Evolutionary conservation across 768 basidiomycete genomes (phyloP).

Genomic region (Lentinula detonsa): DNA sequence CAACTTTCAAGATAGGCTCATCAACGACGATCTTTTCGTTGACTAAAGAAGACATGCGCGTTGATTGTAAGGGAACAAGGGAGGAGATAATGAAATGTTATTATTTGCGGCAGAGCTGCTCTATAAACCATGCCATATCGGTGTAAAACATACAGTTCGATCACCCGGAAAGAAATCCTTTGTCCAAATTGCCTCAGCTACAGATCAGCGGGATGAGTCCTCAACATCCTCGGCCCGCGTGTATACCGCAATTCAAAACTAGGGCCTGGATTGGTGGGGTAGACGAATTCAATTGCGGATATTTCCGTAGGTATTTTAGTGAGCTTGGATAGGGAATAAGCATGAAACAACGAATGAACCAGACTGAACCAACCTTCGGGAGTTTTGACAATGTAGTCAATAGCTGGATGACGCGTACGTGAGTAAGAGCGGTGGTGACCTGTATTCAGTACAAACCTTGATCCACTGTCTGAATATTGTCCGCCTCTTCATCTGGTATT

Average conservation of each 20-base stretch:
- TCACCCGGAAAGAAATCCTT: conserved; percentile 2
- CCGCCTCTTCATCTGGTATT: conserved; percentile 96
- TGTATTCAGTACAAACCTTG: conserved; percentile 57
- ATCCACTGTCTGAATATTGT: conserved; percentile 85
- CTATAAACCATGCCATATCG: conserved; percentile 1
- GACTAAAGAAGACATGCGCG: conserved; percentile 1
- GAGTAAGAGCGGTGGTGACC: conserved; percentile 9
- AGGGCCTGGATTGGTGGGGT: conserved; percentile 22
- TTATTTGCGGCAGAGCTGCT: not conserved
- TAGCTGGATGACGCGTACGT: conserved; percentile 46
- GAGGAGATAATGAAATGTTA: conserved; percentile 3
- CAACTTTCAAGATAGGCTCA: conserved; percentile 43
- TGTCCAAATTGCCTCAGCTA: not conserved
- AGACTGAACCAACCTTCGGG: conserved; percentile 59
- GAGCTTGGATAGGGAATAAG: conserved; percentile 28
- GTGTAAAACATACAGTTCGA: conserved; percentile 3
- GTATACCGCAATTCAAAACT: not conserved
- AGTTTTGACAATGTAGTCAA: conserved; percentile 93
- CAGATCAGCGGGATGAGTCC: not conserved
- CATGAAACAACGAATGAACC: conserved; percentile 2
- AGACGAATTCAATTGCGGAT: conserved; percentile 30
- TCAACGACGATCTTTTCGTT: conserved; percentile 32
- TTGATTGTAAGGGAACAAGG: conserved; percentile 7
- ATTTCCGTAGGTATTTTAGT: conserved; percentile 33
- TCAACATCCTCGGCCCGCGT: not conserved